Evolutionary conservation across 1,284 basidiomycete species (phyloP).

Genomic region (Austroboletus rostrupii): DNA sequence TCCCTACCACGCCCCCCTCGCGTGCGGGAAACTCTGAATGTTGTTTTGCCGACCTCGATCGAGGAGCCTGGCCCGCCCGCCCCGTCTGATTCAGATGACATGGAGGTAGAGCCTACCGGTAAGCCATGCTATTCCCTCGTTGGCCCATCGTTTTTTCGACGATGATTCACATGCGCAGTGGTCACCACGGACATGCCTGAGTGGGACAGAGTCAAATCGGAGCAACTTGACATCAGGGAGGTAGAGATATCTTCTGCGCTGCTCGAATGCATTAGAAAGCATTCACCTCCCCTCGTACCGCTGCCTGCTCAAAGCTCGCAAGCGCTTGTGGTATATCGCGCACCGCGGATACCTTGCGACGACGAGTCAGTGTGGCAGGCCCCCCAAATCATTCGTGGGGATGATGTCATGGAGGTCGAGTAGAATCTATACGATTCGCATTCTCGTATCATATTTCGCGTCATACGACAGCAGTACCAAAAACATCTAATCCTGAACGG

Average conservation of each 20-base stretch:
- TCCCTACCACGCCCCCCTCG: not conserved
- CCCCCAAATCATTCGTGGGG: conserved; percentile 23
- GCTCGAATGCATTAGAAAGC: conserved; percentile 42
- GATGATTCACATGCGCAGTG: not conserved
- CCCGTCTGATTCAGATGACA: conserved; percentile 48
- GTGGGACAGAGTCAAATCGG: conserved; percentile 45
- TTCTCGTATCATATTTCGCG: conserved; percentile 10
- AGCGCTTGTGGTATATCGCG: conserved; percentile 58
- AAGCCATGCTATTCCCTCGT: not conserved
- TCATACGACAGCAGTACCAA: conserved; percentile 8
- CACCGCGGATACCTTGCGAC: conserved; percentile 30
- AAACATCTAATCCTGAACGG: conserved; percentile 19
- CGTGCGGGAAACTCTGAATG: conserved; percentile 13
- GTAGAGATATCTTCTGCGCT: conserved; percentile 39
- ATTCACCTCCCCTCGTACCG: conserved; percentile 17
- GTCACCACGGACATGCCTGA: conserved; percentile 1
- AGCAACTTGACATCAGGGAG: conserved; percentile 20
- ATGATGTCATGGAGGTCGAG: conserved; percentile 63
- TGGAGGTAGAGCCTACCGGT: conserved; percentile 58
- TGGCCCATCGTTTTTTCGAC: not conserved
- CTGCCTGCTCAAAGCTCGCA: conserved; percentile 32
- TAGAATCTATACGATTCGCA: conserved; percentile 6
- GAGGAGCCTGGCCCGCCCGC: conserved; percentile 41
- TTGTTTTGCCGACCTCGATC: conserved; percentile 38
- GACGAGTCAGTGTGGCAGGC: not conserved